Percentiles rank a stretch among this genome's conserved stretches.
phyloP scores from a whole-genome alignment of 116 monocot species.

The Phalaenopsis hybrid region DNA sequence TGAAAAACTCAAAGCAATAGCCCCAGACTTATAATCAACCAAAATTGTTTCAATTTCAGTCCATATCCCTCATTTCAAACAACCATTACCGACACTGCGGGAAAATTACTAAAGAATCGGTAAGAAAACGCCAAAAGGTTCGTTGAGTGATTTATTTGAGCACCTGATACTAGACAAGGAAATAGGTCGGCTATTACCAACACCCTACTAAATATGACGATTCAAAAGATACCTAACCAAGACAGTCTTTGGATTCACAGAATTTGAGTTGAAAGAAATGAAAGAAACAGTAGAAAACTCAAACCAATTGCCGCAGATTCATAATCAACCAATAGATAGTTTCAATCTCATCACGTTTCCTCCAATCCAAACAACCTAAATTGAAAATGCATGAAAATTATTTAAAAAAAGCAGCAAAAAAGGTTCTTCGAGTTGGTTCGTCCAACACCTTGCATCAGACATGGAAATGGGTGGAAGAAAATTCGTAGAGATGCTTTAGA shows the following conservation, averaged over 20 bases:
- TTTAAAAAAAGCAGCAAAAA: not conserved
- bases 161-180: no score
- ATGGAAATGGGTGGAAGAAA: not conserved
- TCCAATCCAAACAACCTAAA: not conserved
- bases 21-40: no score
- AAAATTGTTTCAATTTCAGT: no score
- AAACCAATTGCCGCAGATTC: no score
- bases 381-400: not conserved
- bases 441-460: slow-evolving; percentile 21
- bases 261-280: not conserved
- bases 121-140: no score
- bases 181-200: no score
- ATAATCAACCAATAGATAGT: not conserved
- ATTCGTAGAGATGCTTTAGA: not conserved
- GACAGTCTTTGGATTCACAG: not conserved
- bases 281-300: not conserved
- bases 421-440: slow-evolving; percentile 17
- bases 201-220: no score
- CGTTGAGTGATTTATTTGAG: no score
- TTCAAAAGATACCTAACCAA: not conserved
- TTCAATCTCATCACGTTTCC: not conserved
- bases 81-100: no score
- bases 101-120: no score
- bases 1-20: no score
- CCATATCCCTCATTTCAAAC: no score